These are phyloP conservation scores for Candida easanensis DNA, from an alignment of 805 yeast genomes.

Conservation along the genomic window DNA sequence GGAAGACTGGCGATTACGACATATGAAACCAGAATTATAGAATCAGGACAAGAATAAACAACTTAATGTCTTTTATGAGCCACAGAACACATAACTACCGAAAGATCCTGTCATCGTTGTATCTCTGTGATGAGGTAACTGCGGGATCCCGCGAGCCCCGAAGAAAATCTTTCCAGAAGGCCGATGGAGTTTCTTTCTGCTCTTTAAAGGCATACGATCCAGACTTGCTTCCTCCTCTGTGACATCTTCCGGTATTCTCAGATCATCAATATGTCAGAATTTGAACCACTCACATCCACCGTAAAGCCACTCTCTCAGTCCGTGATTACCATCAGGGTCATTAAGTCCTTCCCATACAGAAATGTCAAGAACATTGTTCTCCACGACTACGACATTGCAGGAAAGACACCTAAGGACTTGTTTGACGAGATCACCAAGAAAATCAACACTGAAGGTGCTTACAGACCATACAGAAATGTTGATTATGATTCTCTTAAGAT, in stretches of 20 bases:
- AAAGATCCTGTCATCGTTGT: too few species aligned
- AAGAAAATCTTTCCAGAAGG: neutral
- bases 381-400: constrained; percentile 65
- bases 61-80: too few species aligned
- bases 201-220: neutral
- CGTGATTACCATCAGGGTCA: constrained; percentile 77
- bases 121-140: too few species aligned
- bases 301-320: constrained; percentile 63
- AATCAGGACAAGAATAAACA: too few species aligned
- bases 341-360: constrained; percentile 89
- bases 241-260: neutral
- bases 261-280: constrained; percentile 18
- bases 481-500: constrained; percentile 74
- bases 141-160: neutral
- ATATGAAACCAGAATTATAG: too few species aligned
- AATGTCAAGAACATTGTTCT: constrained; percentile 78
- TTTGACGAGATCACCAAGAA: constrained; percentile 47
- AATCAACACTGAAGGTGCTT: constrained; percentile 57
- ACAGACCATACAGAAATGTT: constrained; percentile 81
- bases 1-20: too few species aligned
- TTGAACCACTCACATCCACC: constrained; percentile 76
- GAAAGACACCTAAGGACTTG: constrained; percentile 63
- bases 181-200: neutral
- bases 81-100: too few species aligned
- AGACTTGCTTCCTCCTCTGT: neutral